Base-by-base conservation (phyloP, 2,329 filamentous ascomycete species). In the Ampelomyces quisqualis region DNA sequence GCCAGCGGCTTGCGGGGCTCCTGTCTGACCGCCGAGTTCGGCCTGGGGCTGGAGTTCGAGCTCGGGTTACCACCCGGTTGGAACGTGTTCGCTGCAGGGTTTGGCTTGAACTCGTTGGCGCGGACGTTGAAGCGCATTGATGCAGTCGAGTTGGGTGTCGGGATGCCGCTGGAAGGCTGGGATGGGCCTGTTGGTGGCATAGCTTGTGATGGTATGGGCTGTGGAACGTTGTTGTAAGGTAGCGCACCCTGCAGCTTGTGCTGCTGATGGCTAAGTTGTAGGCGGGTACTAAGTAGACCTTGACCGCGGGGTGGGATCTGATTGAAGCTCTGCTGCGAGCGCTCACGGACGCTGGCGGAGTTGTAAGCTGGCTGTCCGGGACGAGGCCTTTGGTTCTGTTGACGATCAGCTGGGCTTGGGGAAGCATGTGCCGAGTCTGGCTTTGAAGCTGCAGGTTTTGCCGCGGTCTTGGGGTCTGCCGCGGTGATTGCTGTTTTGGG, bases 41-140 rank as follows among this genome's bases (percentile, higher is more conserved):
- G 53, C 77, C 77, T 51, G 73, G 89, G 88, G 60, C 86, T 94
- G 2, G 87, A 88, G 23, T 80, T 77, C 32, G 80, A 76, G 61
- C 85, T 88, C 30, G 73, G 71, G 32, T 73, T 66, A 30, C 68
- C 70, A 13, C 77, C 87, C 4, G 87, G 91, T 53, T 84, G 91
- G 70, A 98, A 97, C 1, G 85, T 77, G 30, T 80, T 79, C 0
- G 90, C 90, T 47, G 85, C 85, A 4, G 88, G 84, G 57, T 85
- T 94, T 13, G 91, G 93, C 51, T 86, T 84, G 70, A 96, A 97
- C 59, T 95, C 90, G 61, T 77, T 71, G 1, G 81, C 82, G 38
- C 76, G 77, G 23, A 79, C 80, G 49, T 83, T 84, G 65, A 84
- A 78, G 44, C 77, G 75, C 5, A 72, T 76, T 3, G 77, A 75